Percentiles rank a stretch among this genome's conserved stretches.
Evolutionary conservation across 371 early-diverging fungal species (phyloP).

Genomic region (Rhizopus stolonifer): DNA sequence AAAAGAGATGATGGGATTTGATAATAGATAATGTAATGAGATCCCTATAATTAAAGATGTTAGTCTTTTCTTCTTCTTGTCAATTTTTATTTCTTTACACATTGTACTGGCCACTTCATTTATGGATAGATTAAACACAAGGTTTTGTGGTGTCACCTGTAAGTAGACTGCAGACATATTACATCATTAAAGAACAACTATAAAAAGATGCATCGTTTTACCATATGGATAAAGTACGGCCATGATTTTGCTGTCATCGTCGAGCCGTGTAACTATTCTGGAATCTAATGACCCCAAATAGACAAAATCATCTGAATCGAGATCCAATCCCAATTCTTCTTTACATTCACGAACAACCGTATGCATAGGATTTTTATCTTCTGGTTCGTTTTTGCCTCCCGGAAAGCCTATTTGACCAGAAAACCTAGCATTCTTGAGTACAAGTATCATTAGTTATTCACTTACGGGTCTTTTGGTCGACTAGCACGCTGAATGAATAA

Average conservation of each 20-base stretch:
- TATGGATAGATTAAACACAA: constrained; percentile 46
- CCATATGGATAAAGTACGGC: no score
- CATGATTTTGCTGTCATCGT: no score
- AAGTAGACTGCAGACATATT: no score
- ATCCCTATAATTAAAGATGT: constrained; percentile 26
- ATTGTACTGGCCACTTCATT: constrained; percentile 60
- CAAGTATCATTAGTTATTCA: neutral
- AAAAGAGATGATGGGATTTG: constrained; percentile 33
- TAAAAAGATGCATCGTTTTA: no score
- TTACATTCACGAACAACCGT: constrained; percentile 66
- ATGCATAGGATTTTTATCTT: constrained; percentile 58
- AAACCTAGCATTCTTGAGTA: constrained; percentile 34
- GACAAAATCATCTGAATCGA: constrained; percentile 45
- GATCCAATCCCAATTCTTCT: constrained; percentile 67
- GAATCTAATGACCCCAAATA: constrained; percentile 60
- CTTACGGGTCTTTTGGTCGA: constrained; percentile 58
- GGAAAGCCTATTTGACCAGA: constrained; percentile 76
- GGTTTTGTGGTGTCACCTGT: constrained; percentile 56
- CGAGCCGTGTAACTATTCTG: constrained; percentile 35
- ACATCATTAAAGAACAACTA: no score
- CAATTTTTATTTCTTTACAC: constrained; percentile 51
- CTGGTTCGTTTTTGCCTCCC: constrained; percentile 65
- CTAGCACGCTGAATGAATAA: constrained; percentile 65
- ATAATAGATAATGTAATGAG: constrained; percentile 47
- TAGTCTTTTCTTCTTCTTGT: neutral